A percentile compares a stretch with the other conserved stretches of the same genome.
phyloP scores from a whole-genome alignment of 2,329 filamentous ascomycete species.

The Fusarium sambucinum region DNA sequence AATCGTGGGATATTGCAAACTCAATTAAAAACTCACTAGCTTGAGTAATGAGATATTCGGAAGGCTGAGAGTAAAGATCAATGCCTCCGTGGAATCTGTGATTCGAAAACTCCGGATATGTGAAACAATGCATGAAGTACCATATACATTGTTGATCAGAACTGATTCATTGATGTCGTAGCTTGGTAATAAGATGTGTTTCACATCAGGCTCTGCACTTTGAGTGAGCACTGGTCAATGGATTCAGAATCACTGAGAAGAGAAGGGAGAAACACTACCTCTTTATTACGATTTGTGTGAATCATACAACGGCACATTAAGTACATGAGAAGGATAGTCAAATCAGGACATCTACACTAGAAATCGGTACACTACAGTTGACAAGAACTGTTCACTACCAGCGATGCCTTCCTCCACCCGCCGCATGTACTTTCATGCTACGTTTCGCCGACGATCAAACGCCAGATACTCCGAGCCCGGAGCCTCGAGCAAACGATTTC shows the following conservation, averaged over 20 bases:
- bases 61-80: not conserved
- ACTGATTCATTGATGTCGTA: not conserved
- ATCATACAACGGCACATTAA: no score
- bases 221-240: not conserved
- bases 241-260: not conserved
- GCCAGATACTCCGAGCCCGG: not conserved
- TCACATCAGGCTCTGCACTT: not conserved
- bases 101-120: not conserved
- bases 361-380: not conserved
- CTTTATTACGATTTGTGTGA: not conserved
- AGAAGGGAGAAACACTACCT: no score
- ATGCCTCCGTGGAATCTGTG: rapidly evolving
- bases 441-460: no score
- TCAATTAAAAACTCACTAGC: rapidly evolving
- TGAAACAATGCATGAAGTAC: not conserved
- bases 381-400: not conserved
- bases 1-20: rapidly evolving
- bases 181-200: not conserved
- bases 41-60: rapidly evolving
- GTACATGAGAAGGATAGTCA: not conserved
- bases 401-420: not conserved
- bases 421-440: not conserved
- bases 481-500: not conserved
- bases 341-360: not conserved
- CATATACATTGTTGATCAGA: not conserved